Conservation (phyloP, 352 stramenopile genomes). For the Nothophytophthora sp. region DNA sequence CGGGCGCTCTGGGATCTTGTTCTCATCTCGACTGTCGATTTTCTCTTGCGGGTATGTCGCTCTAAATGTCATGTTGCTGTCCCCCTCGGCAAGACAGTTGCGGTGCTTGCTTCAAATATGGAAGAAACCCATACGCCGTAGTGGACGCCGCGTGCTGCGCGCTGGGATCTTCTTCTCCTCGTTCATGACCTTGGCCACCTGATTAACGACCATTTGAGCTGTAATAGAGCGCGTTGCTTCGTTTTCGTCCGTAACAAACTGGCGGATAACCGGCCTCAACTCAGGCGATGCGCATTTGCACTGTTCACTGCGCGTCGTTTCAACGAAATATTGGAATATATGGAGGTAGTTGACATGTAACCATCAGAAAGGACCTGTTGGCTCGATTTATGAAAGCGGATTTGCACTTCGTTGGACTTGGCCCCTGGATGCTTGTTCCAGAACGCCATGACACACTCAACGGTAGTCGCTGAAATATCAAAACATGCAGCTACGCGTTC, state of each 20-base stretch:
- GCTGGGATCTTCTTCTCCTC: not conserved
- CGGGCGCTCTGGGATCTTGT: too few relatives aligned
- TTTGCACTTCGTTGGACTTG: conserved; percentile 2
- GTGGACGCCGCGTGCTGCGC: not conserved
- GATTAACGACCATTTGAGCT: conserved; percentile 5
- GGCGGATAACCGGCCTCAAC: not conserved
- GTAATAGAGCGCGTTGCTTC: conserved; percentile 6
- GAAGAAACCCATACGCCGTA: conserved; percentile 1
- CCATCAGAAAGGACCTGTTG: not conserved
- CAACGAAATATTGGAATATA: conserved; percentile 4
- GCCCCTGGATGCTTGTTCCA: conserved; percentile 9
- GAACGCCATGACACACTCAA: conserved; percentile 1
- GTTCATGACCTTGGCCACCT: conserved; percentile 2
- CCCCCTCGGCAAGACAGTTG: conserved; percentile 2
- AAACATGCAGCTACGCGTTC: conserved; percentile 1
- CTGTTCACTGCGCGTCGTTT: not conserved
- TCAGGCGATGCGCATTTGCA: conserved; percentile 4
- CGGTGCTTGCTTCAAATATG: conserved; percentile 5
- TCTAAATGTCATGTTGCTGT: conserved; percentile 3
- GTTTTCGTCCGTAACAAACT: conserved; percentile 7
- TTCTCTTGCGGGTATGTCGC: conserved; percentile 9
- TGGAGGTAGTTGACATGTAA: conserved; percentile 10
- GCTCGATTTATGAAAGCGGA: not conserved
- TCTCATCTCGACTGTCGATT: too few relatives aligned
- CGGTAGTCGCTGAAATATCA: not conserved